Conservation (phyloP, 2,329 filamentous ascomycete species). For the Aureobasidium sp. region DNA sequence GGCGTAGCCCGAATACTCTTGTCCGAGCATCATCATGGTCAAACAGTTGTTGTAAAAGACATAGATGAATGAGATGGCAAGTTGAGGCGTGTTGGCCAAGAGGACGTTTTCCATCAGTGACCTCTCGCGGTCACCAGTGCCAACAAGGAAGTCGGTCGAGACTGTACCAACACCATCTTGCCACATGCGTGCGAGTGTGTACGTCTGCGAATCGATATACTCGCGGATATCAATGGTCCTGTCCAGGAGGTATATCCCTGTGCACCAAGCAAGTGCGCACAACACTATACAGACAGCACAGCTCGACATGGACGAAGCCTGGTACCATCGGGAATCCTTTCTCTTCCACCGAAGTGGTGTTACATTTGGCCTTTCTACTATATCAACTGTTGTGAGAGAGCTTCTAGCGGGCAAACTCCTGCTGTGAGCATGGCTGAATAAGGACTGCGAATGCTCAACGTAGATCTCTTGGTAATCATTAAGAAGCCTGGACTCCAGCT, state of each 20-base stretch:
- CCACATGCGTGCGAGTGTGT: no score
- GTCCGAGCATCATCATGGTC: slow-evolving; percentile 38
- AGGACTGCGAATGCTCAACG: neutral
- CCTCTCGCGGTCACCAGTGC: neutral
- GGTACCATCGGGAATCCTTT: neutral
- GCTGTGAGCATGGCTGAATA: neutral
- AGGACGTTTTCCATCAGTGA: slow-evolving; percentile 22
- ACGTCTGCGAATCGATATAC: no score
- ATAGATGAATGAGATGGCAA: slow-evolving; percentile 41
- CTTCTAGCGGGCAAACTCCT: no score
- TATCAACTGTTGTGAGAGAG: neutral
- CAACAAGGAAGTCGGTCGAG: neutral
- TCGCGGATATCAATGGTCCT: neutral
- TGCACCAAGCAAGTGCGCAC: neutral
- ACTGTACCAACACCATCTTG: no score
- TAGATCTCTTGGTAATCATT: neutral
- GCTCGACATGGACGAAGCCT: neutral
- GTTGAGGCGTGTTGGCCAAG: slow-evolving; percentile 41
- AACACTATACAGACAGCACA: neutral
- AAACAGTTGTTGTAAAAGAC: slow-evolving; percentile 38
- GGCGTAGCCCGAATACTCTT: slow-evolving; percentile 40
- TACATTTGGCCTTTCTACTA: neutral
- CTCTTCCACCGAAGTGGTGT: neutral
- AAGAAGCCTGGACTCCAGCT: neutral
- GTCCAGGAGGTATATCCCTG: neutral